Evolutionary conservation across 208 protist species (phyloP), one percentile per base, ranked within the genome.

Genomic region (Trypanosoma boissoni): DNA sequence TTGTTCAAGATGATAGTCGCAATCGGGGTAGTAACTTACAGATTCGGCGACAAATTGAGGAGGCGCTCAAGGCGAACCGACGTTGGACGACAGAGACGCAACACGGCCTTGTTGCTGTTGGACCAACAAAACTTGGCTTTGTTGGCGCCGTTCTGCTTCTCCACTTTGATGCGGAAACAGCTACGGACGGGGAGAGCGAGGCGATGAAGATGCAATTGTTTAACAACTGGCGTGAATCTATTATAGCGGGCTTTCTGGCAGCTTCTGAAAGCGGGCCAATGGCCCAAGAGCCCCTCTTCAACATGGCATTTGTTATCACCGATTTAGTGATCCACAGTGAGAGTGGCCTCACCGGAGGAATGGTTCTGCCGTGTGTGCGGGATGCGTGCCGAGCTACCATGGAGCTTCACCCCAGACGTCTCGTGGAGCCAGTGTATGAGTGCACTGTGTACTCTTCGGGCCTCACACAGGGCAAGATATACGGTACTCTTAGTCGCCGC

Each of bases 251-350:
- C 1, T 99, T 99, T 60, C 97, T 98, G 74, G 70, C 98, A 3
- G 97, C 96, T 0, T 80, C 86, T 12, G 64, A 80, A 48, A 81
- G 68, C 37, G 98, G 98, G 10, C 97, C 98, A 26, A 86, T 99
- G 64, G 99, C 98, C 75, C 94, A 98, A 58, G 98, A 99, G 74
- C 97, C 98, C 2, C 78, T 99, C 76, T 86, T 72, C 23, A 97
- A 97, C 23, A 73, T 99, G 16, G 81, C 78, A 16, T 93, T 96
- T 59, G 58, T 93, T 16, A 73, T 96, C 20, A 92, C 86, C 3
- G 74, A 91, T 57, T 31, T 92, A 23, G 41, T 48, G 24, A 59
- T 93, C 24, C 67, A 85, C 29, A 62, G 65, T 16, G 60, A 71
- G 12, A 41, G 66, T 5, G 71, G 76, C 23, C 76, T 94, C 12